phyloP scores from a whole-genome alignment of 495 filamentous ascomycete species.

The Penicillium malachiteum region DNA sequence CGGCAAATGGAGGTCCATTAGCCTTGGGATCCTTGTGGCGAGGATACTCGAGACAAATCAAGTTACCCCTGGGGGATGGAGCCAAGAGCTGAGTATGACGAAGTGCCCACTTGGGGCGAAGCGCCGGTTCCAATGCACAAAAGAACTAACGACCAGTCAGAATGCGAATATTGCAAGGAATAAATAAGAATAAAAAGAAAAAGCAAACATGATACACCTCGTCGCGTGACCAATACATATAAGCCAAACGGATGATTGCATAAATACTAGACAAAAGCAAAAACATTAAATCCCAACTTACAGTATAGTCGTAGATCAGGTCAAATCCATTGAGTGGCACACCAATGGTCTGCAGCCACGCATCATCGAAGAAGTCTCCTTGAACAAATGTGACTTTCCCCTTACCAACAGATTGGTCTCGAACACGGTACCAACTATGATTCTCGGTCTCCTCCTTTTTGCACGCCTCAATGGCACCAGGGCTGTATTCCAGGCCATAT shows the following conservation, averaged over 20 bases:
- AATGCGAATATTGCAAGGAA: conserved; percentile 2
- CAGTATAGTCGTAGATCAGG: conserved; percentile 83
- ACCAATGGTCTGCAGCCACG: conserved; percentile 50
- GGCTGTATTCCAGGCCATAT: conserved; percentile 68
- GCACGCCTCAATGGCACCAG: conserved; percentile 54
- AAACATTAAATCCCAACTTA: conserved; percentile 34
- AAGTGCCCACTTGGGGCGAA: conserved; percentile 69
- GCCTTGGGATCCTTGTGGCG: conserved; percentile 61
- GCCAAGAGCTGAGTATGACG: conserved; percentile 64
- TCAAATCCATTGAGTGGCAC: conserved; percentile 61
- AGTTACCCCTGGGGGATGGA: conserved; percentile 50
- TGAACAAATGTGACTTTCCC: conserved; percentile 59
- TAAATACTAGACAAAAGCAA: conserved; percentile 4
- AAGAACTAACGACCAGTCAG: conserved; percentile 61
- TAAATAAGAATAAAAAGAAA: background rate
- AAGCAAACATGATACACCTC: background rate
- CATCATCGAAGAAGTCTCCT: conserved; percentile 73
- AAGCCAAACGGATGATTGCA: background rate
- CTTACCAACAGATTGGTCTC: conserved; percentile 41
- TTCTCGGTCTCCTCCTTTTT: conserved; percentile 43
- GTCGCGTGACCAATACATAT: background rate
- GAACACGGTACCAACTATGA: conserved; percentile 45
- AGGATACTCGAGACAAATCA: conserved; percentile 83
- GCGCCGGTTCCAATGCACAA: conserved; percentile 64
- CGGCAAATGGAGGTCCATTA: conserved; percentile 68